Evolutionary conservation across 169 alveolate genomes (phyloP).

Genomic region (Plasmodium falciparum): DNA sequence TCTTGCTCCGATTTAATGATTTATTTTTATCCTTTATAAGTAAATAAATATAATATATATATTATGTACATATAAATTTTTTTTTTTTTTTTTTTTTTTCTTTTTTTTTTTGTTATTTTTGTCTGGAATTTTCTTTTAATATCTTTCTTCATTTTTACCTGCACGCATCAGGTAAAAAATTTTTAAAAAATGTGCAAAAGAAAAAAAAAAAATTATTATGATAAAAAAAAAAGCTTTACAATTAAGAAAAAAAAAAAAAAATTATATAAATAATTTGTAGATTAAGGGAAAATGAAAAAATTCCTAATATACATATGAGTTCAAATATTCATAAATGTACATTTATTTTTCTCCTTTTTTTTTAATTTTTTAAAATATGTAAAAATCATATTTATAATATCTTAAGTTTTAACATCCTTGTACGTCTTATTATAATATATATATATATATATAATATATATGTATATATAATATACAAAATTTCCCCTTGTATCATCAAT

Average conservation of each 20-base stretch:
- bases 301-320: too few relatives aligned
- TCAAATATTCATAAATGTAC: too few relatives aligned
- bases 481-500: too few relatives aligned
- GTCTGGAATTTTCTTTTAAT: not conserved
- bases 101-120: not conserved
- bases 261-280: not conserved
- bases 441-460: too few relatives aligned
- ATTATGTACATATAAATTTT: not conserved
- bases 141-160: not conserved
- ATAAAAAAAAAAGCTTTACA: not conserved
- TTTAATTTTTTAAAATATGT: too few relatives aligned
- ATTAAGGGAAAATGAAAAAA: too few relatives aligned
- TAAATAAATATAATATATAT: not conserved
- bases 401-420: too few relatives aligned
- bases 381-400: too few relatives aligned
- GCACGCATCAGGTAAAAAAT: conserved; percentile 1
- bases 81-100: not conserved
- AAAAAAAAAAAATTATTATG: not conserved
- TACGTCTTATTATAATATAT: too few relatives aligned
- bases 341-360: too few relatives aligned
- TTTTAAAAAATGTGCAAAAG: not conserved
- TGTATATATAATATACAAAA: too few relatives aligned
- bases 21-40: not conserved
- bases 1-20: conserved; percentile 12
- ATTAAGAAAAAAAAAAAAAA: conserved; percentile 1